Evolutionary conservation across 345 rosid species (phyloP).

Genomic region (Acer yangbiense): DNA sequence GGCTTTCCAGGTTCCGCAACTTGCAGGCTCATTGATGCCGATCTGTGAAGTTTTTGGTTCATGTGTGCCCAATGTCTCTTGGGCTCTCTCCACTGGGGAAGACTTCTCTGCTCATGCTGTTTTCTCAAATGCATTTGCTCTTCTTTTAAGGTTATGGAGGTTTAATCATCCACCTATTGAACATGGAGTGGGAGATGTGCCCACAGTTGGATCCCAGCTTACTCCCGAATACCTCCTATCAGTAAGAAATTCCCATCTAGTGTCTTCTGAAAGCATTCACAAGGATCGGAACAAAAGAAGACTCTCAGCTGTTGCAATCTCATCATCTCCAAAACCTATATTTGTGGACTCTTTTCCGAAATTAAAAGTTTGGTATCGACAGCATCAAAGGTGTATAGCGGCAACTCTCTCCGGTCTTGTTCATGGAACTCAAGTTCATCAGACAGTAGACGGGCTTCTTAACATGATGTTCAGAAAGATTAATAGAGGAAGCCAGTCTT

Average conservation of each 20-base stretch:
- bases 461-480: slow-evolving; percentile 78
- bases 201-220: slow-evolving; percentile 78
- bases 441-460: slow-evolving; percentile 79
- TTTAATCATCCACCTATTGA: slow-evolving; percentile 93
- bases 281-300: slow-evolving; percentile 59
- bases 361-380: slow-evolving; percentile 83
- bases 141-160: slow-evolving; percentile 93
- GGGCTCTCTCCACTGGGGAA: slow-evolving; percentile 80
- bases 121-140: slow-evolving; percentile 90
- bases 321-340: slow-evolving; percentile 60
- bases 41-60: slow-evolving; percentile 97
- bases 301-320: slow-evolving; percentile 61
- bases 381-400: slow-evolving; percentile 89
- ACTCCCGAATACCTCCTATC: slow-evolving; percentile 88
- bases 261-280: slow-evolving; percentile 57
- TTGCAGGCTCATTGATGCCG: slow-evolving; percentile 92
- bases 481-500: slow-evolving; percentile 57
- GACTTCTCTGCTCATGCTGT: slow-evolving; percentile 79
- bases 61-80: slow-evolving; percentile 64
- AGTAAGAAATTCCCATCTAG: slow-evolving; percentile 81
- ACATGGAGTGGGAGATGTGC: slow-evolving; percentile 87
- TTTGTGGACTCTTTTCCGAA: slow-evolving; percentile 93
- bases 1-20: slow-evolving; percentile 73
- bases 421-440: slow-evolving; percentile 85
- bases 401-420: slow-evolving; percentile 82